Evolutionary conservation across 2,329 filamentous ascomycete species (phyloP), one percentile per base, ranked within the genome.

Genomic region (Trichothecium sympodiale): DNA sequence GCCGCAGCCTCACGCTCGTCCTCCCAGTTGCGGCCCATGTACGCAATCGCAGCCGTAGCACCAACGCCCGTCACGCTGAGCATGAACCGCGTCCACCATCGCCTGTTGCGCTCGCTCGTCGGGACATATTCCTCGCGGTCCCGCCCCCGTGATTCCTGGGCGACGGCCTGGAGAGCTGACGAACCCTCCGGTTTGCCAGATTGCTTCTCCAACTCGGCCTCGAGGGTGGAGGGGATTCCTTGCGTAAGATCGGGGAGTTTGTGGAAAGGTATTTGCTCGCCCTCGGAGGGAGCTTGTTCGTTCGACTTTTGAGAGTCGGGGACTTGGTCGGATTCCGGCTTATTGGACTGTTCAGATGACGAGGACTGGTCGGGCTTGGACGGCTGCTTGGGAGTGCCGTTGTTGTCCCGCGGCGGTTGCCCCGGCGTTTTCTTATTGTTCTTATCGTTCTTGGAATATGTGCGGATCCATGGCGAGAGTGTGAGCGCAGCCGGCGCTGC

Each of bases 181-280:
- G 44, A 43, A n/a, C 15, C 12, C 15, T 17, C 18, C 25, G 51
- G 46, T 45, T 44, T 55, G 47, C 48, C 64, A 43, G 44, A 60
- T 56, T 41, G 51, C 18, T 63, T 59, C 1, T 63, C 59, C 38
- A 80, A 73, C 60, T 95, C 89, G 40, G 80, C 80, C 38, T 80
- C 83, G 37, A 95, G 71, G 1, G 88, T 94, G 2, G 88, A 94
- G 0, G 89, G 89, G 43, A 96, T 94, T 44, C 89, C 89, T 52
- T 89, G 80, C n/a, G 86, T 91, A 31, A 96, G 69, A 54, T 96
- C 88, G 36, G 89, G 89, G 10, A 95, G 74, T 36, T 84, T 80
- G 49, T 80, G 71, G 35, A 74, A 67, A 17, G 76, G 66, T 46
- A 70, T 62, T 39, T 62, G 47, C 35, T 63, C 58, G 34, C 52